Conservation (phyloP, 2,329 filamentous ascomycete species). For the Trichoderma koningii region DNA sequence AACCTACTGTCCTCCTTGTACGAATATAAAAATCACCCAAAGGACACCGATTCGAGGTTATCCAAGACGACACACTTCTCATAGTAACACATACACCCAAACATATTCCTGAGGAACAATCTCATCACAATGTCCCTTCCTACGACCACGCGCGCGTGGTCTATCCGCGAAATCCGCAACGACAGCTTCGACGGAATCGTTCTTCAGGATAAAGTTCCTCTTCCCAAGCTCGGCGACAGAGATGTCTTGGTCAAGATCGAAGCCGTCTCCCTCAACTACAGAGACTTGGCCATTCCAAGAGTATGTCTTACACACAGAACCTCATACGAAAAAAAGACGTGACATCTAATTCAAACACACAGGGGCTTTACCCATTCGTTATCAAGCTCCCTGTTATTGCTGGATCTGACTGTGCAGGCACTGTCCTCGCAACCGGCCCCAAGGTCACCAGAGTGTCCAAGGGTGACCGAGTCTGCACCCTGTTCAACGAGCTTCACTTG, state of each 20-base stretch:
- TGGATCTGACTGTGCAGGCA: conserved; percentile 54
- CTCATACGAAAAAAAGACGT: neutral
- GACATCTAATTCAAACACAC: neutral
- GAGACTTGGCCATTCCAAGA: conserved; percentile 30
- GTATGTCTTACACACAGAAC: neutral
- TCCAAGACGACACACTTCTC: neutral
- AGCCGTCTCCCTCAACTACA: conserved; percentile 34
- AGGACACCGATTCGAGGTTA: neutral
- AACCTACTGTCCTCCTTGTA: neutral
- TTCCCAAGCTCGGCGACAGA: conserved; percentile 5
- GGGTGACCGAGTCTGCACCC: conserved; percentile 52
- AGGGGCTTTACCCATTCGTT: conserved; percentile 31
- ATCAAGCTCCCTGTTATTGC: conserved; percentile 34
- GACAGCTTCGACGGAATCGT: conserved; percentile 5
- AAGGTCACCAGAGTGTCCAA: conserved; percentile 52
- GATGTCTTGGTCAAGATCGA: conserved; percentile 31
- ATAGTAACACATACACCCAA: no score
- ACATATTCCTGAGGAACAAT: neutral
- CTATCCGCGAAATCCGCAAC: neutral
- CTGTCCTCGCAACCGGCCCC: conserved; percentile 51
- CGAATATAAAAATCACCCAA: neutral
- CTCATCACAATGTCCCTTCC: conserved; percentile 8
- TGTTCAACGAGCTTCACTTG: conserved; percentile 33
- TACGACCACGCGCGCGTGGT: conserved; percentile 12
- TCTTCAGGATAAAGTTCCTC: neutral